A percentile compares a stretch with the other conserved stretches of the same genome.
Evolutionary conservation across 2,329 filamentous ascomycete genomes (phyloP).

Genomic region (Phoma sp.): DNA sequence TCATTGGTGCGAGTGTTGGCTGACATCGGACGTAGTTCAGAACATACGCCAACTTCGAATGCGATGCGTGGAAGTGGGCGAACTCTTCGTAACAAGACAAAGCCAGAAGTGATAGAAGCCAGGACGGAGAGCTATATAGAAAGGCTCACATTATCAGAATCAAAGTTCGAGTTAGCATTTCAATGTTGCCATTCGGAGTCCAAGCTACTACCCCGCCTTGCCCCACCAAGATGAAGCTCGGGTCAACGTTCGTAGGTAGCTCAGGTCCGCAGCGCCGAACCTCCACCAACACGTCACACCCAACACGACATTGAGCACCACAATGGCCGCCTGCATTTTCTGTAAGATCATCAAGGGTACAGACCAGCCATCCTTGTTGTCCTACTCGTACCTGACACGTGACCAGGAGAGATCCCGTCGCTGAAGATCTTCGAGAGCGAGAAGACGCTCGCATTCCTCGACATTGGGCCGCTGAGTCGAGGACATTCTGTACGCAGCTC

Average conservation of each 20-base stretch:
- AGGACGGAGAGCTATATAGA: background rate
- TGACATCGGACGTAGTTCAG: slow-evolving; percentile 58
- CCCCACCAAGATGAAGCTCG: slow-evolving; percentile 24
- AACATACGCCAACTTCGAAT: slow-evolving; percentile 81
- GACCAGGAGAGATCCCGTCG: slow-evolving; percentile 88
- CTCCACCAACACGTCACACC: slow-evolving; percentile 31
- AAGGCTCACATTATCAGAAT: background rate
- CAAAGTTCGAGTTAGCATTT: background rate
- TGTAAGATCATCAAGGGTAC: slow-evolving; percentile 96
- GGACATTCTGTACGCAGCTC: slow-evolving; percentile 78
- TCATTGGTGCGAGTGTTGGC: background rate
- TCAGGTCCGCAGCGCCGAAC: slow-evolving; percentile 16
- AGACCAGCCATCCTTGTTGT: slow-evolving; percentile 2
- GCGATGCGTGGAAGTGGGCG: slow-evolving; percentile 53
- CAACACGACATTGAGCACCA: slow-evolving; percentile 36
- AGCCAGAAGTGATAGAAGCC: background rate
- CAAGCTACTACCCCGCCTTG: slow-evolving; percentile 31
- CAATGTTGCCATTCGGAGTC: background rate
- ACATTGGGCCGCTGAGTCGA: slow-evolving; percentile 87
- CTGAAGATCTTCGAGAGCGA: slow-evolving; percentile 97
- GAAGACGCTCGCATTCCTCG: slow-evolving; percentile 92
- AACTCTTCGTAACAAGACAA: slow-evolving; percentile 10
- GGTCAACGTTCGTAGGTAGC: slow-evolving; percentile 11
- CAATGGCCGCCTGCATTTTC: slow-evolving; percentile 83
- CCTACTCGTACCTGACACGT: slow-evolving; percentile 11